Evolutionary conservation across 805 yeast genomes (phyloP).

Genomic region (Ogataea siamensis): DNA sequence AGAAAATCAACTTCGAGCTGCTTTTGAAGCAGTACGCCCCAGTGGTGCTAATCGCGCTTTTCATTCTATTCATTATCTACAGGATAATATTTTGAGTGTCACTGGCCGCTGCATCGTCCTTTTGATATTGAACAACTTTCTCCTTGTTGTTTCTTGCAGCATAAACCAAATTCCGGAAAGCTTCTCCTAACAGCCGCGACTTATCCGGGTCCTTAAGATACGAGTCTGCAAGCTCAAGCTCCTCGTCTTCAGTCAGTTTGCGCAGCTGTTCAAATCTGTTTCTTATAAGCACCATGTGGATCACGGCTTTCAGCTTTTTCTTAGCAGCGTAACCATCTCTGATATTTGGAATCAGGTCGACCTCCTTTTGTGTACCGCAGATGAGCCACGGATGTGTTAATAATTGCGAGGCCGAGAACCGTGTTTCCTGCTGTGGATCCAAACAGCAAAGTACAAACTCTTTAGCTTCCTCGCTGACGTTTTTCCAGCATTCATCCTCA

Average conservation of each 20-base stretch:
- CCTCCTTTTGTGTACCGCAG: constrained; percentile 27
- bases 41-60: constrained; percentile 65
- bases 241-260: constrained; percentile 27
- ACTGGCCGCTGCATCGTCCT: constrained; percentile 39
- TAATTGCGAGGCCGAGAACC: constrained; percentile 64
- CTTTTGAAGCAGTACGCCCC: constrained; percentile 89
- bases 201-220: constrained; percentile 39
- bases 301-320: constrained; percentile 73
- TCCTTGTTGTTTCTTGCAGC: constrained; percentile 21
- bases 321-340: constrained; percentile 74
- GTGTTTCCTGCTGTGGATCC: constrained; percentile 53
- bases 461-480: constrained; percentile 55
- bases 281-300: constrained; percentile 72
- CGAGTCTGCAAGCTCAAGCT: constrained; percentile 28
- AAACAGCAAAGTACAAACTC: constrained; percentile 66
- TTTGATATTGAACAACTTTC: constrained; percentile 56
- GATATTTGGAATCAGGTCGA: constrained; percentile 75
- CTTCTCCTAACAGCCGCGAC: constrained; percentile 12
- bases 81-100: constrained; percentile 63
- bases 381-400: constrained; percentile 72
- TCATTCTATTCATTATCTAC: constrained; percentile 78
- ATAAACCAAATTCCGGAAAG: constrained; percentile 16
- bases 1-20: constrained; percentile 85
- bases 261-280: constrained; percentile 70
- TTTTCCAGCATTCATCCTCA: constrained; percentile 10